These are phyloP conservation scores for Saccharomyces hybrid DNA, from an alignment of 1,139 yeast genomes.

Conservation along the genomic window DNA sequence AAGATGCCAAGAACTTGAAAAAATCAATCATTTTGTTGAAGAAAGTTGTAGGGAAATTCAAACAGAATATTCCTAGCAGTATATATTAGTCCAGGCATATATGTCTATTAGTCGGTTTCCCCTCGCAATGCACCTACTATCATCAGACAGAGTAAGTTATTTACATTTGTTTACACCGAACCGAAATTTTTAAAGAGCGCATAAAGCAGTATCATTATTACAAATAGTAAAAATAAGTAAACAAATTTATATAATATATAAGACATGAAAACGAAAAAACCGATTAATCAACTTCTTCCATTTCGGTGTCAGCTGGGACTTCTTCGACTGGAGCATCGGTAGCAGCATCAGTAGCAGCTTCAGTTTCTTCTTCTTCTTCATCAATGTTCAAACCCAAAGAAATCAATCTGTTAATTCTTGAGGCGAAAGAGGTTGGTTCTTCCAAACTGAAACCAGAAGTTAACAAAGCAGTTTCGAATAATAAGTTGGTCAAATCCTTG, in stretches of 20 bases:
- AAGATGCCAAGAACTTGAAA: background rate
- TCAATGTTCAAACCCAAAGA: constrained; percentile 97
- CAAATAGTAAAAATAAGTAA: background rate
- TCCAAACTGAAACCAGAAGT: constrained; percentile 98
- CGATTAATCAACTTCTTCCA: constrained; percentile 96
- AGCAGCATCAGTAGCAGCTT: constrained; percentile 37
- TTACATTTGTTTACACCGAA: background rate
- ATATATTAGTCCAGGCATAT: background rate
- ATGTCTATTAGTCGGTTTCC: too few relatives aligned
- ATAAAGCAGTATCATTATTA: background rate
- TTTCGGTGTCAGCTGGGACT: constrained; percentile 79
- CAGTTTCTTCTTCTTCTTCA: constrained; percentile 63
- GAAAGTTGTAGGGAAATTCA: background rate
- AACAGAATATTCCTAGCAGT: background rate
- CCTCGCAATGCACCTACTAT: too few relatives aligned
- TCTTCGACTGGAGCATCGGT: constrained; percentile 52
- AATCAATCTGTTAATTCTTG: constrained; percentile 96
- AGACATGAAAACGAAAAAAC: background rate
- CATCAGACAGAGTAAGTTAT: too few relatives aligned
- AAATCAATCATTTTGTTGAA: background rate
- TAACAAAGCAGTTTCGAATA: constrained; percentile 95
- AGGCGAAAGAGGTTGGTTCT: constrained; percentile 95
- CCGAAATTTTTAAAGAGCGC: background rate
- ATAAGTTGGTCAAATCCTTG: constrained; percentile 90
- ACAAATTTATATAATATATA: background rate